Evolutionary conservation across 495 filamentous ascomycete species (phyloP).

Genomic region (Entonaema liquescens): DNA sequence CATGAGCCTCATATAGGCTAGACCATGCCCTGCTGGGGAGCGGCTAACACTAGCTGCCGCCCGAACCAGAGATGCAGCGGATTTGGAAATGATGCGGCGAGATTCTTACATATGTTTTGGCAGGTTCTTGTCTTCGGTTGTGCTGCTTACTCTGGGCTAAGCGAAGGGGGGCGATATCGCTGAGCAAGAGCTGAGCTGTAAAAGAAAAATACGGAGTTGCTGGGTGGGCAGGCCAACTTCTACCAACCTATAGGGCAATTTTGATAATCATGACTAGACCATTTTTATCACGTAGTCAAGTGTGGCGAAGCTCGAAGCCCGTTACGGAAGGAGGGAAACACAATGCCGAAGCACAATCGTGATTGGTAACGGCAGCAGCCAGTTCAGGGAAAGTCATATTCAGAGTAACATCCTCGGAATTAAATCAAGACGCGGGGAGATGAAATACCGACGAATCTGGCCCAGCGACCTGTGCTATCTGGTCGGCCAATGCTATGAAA

Average conservation of each 20-base stretch:
- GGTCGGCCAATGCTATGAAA: conserved; percentile 4
- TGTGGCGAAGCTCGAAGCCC: conserved; percentile 33
- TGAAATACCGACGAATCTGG: not conserved
- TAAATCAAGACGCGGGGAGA: conserved; percentile 24
- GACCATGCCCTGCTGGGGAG: conserved; percentile 8
- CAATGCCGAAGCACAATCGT: conserved; percentile 10
- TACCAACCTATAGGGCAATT: conserved; percentile 16
- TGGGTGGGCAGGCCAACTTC: not conserved
- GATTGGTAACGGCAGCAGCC: conserved; percentile 27
- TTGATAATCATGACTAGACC: conserved; percentile 22
- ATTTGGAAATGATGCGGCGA: conserved; percentile 20
- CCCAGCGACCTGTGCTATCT: not conserved
- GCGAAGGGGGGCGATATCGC: conserved; percentile 17
- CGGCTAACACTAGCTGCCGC: conserved; percentile 35
- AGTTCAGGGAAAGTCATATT: conserved; percentile 13
- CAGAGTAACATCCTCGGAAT: conserved; percentile 22
- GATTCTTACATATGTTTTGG: conserved; percentile 21
- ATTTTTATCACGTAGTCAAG: conserved; percentile 12
- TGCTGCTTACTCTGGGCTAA: conserved; percentile 35
- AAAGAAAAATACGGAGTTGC: conserved; percentile 8
- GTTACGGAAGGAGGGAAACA: conserved; percentile 39
- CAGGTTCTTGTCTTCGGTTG: conserved; percentile 13
- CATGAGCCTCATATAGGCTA: conserved; percentile 27
- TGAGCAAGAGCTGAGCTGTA: not conserved
- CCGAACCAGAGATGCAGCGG: conserved; percentile 18